These are phyloP conservation scores for Vanderwaltozyma polyspora DNA, from an alignment of 805 yeast genomes.

Conservation along the genomic window DNA sequence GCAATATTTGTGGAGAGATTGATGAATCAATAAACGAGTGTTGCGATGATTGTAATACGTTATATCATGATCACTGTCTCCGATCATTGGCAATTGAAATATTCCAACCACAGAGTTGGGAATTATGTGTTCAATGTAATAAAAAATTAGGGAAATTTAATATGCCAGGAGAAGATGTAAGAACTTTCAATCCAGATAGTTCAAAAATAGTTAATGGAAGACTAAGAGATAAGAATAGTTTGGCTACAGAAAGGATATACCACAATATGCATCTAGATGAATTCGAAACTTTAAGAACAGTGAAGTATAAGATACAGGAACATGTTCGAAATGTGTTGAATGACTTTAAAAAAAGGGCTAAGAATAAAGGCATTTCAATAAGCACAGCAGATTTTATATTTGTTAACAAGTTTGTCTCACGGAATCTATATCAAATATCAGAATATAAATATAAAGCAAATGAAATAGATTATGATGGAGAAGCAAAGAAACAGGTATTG, in stretches of 20 bases:
- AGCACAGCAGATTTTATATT: conserved; percentile 39
- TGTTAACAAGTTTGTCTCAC: conserved; percentile 52
- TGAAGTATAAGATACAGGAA: conserved; percentile 47
- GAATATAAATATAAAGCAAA: conserved; percentile 8
- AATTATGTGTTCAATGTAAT: conserved; percentile 14
- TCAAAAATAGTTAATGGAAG: conserved; percentile 4
- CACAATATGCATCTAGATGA: conserved; percentile 2
- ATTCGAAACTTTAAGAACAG: conserved; percentile 20
- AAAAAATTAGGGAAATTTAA: neutral
- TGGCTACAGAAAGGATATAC: neutral
- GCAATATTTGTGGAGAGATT: conserved; percentile 14
- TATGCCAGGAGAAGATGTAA: conserved; percentile 1
- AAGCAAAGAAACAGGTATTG: conserved; percentile 4
- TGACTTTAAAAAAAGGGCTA: conserved; percentile 32
- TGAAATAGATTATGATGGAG: conserved; percentile 8
- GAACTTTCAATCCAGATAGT: neutral
- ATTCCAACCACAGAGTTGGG: conserved; percentile 12
- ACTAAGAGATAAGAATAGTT: conserved; percentile 4
- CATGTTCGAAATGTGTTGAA: conserved; percentile 43
- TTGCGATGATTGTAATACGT: conserved; percentile 10
- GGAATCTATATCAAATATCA: conserved; percentile 39
- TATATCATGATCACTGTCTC: conserved; percentile 19
- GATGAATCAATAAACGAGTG: conserved; percentile 4
- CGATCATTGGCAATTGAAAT: conserved; percentile 14
- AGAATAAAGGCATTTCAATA: conserved; percentile 12